Evolutionary conservation across 2,329 filamentous ascomycete genomes (phyloP).

Genomic region (Emmonsia crescens): DNA sequence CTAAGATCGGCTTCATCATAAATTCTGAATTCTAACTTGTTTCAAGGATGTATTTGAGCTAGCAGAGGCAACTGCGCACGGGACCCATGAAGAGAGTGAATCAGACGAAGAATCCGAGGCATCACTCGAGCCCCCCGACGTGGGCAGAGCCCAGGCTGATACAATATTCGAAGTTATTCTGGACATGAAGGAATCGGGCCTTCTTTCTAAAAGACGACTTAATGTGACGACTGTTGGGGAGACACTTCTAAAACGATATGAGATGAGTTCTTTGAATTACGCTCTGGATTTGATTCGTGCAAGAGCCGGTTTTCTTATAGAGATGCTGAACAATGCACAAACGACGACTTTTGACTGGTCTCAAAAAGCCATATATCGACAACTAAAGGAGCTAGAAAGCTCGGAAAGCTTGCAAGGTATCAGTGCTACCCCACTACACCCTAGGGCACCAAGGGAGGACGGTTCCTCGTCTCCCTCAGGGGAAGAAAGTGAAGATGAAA

Average conservation of each 20-base stretch:
- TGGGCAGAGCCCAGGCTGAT: slow-evolving; percentile 26
- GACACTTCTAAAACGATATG: slow-evolving; percentile 25
- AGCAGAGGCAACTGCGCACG: slow-evolving; percentile 9
- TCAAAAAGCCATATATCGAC: slow-evolving; percentile 32
- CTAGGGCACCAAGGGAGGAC: slow-evolving; percentile 18
- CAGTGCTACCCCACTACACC: slow-evolving; percentile 26
- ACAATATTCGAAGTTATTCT: slow-evolving; percentile 28
- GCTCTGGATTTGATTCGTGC: slow-evolving; percentile 27
- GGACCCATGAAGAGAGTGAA: slow-evolving; percentile 14
- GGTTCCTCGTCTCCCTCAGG: slow-evolving; percentile 18
- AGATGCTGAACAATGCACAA: slow-evolving; percentile 29
- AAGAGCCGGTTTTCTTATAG: slow-evolving; percentile 23
- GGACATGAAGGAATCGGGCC: slow-evolving; percentile 31
- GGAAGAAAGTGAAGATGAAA: slow-evolving; percentile 9
- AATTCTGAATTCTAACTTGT: neutral
- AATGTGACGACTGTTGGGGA: slow-evolving; percentile 25
- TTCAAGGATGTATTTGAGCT: slow-evolving; percentile 8
- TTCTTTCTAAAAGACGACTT: slow-evolving; percentile 31
- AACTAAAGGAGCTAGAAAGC: slow-evolving; percentile 27
- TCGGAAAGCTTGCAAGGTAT: slow-evolving; percentile 19
- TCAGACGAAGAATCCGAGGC: slow-evolving; percentile 5
- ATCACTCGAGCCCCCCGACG: slow-evolving; percentile 13
- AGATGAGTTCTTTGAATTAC: slow-evolving; percentile 25
- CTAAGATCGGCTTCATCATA: neutral
- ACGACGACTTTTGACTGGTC: slow-evolving; percentile 29